Evolutionary conservation across 1,284 basidiomycete genomes (phyloP).

Genomic region (Cryptococcus maquisensis): DNA sequence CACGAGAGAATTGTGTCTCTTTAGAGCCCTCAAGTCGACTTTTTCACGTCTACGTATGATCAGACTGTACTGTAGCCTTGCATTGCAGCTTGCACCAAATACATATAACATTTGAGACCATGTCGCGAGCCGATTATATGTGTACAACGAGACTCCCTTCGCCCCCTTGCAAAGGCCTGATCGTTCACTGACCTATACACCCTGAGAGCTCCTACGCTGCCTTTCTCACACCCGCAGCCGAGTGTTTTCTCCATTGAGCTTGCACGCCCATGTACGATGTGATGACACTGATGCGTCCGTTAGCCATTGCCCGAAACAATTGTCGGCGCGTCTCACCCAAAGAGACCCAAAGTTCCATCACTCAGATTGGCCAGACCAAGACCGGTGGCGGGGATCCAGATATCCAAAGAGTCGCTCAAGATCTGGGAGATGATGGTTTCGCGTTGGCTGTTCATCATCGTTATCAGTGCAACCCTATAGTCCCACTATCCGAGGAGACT

Average conservation of each 20-base stretch:
- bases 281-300: slow-evolving; percentile 35
- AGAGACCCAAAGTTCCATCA: slow-evolving; percentile 77
- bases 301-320: neutral
- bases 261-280: slow-evolving; percentile 53
- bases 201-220: slow-evolving; percentile 1
- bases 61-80: too few species aligned
- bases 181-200: neutral
- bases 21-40: too few species aligned
- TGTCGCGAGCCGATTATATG: too few species aligned
- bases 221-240: slow-evolving; percentile 21
- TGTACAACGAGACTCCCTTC: too few species aligned
- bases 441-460: slow-evolving; percentile 33
- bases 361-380: slow-evolving; percentile 74
- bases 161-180: neutral
- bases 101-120: too few species aligned
- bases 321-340: slow-evolving; percentile 60
- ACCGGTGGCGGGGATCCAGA: slow-evolving; percentile 84
- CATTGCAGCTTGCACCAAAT: too few species aligned
- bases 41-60: too few species aligned
- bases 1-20: too few species aligned
- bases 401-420: slow-evolving; percentile 45
- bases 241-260: slow-evolving; percentile 46
- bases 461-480: neutral
- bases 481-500: slow-evolving; percentile 5
- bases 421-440: slow-evolving; percentile 45